Evolutionary conservation across 257 asterid species (phyloP), one percentile per base, ranked within the genome.

Genomic region (Primulina tabacum): DNA sequence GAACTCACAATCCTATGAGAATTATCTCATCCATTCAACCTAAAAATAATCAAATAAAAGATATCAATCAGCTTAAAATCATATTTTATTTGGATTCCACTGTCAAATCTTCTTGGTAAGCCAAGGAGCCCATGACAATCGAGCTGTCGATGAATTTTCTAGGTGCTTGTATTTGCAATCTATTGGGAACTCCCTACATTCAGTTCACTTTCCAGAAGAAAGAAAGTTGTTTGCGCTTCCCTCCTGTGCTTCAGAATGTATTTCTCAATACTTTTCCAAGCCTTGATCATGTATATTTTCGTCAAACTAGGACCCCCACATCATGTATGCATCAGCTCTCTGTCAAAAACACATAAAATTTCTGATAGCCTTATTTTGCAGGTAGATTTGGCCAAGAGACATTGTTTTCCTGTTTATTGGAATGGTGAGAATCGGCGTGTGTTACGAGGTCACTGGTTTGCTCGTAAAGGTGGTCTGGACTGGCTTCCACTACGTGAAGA

Each of bases 401-500:
- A 91, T 62, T 89, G 93, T 74, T 94, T 94, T 84, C 99, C 99
- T 56, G 99, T 94, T 69, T 94, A 91, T 76, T 91, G 97, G 99
- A 82, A 80, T 71, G 99, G 99, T 52, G 97, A 94, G 82, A 80
- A 90, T 76, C 80, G 96, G 34, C 88, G 99, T 67, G 97, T 94
- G 57, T 71, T 94, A 69, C 84, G 97, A 83, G 99, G 99, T 64
- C 97, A 94, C 71, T 94, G 99, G 99, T 94, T 91, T 82, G 97
- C 97, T 73, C 92, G 95, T 72, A 94, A 89, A 83, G 95, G 96
- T 55, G 92, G 96, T 52, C 92, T 91, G 57, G 97, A 91, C 83
- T 94, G 99, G 99, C 90, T 86, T 77, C 99, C 99, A 18, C 78
- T 94, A 47, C 90, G 97, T 64, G 99, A 94, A 76, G 97, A 94